Percentiles rank a stretch among this genome's conserved stretches.
phyloP scores from a whole-genome alignment of 768 basidiomycete genomes.

The Pisolithus microcarpus region DNA sequence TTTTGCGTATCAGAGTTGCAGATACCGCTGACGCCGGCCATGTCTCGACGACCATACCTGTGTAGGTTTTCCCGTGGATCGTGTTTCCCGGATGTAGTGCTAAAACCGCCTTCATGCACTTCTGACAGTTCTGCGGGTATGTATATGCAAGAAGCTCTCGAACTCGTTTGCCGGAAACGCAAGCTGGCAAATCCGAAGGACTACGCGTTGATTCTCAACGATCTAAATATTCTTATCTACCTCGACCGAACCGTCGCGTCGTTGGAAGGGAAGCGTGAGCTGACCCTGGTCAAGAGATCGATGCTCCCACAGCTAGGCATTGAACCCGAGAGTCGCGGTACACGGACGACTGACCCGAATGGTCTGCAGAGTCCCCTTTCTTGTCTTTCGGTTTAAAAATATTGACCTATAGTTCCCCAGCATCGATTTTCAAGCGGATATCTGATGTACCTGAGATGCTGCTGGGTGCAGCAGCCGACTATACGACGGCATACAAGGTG shows the following conservation, averaged over 20 bases:
- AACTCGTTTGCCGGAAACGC: slow-evolving; percentile 68
- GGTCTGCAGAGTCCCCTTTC: slow-evolving; percentile 39
- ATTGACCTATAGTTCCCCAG: slow-evolving; percentile 30
- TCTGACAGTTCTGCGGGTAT: slow-evolving; percentile 69
- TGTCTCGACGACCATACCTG: slow-evolving; percentile 83
- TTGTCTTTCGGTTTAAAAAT: not conserved
- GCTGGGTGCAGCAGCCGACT: slow-evolving; percentile 62
- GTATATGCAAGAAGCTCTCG: slow-evolving; percentile 96
- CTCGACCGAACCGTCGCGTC: slow-evolving; percentile 96
- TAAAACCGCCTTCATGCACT: not conserved
- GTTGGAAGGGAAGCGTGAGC: slow-evolving; percentile 78
- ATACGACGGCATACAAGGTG: slow-evolving; percentile 82
- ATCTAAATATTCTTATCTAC: slow-evolving; percentile 69
- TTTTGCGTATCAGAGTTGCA: slow-evolving; percentile 74
- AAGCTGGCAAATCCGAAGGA: slow-evolving; percentile 64
- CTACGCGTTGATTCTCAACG: slow-evolving; percentile 68
- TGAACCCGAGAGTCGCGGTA: slow-evolving; percentile 57
- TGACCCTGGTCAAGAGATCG: slow-evolving; percentile 72
- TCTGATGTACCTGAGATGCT: slow-evolving; percentile 57
- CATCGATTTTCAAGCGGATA: slow-evolving; percentile 89
- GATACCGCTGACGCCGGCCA: slow-evolving; percentile 79
- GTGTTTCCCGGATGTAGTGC: not conserved
- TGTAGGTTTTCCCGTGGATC: slow-evolving; percentile 44
- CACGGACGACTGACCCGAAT: slow-evolving; percentile 84
- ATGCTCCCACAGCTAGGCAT: slow-evolving; percentile 69